Conservation (phyloP, 208 protist genomes). For the Crithidia fasciculata region DNA sequence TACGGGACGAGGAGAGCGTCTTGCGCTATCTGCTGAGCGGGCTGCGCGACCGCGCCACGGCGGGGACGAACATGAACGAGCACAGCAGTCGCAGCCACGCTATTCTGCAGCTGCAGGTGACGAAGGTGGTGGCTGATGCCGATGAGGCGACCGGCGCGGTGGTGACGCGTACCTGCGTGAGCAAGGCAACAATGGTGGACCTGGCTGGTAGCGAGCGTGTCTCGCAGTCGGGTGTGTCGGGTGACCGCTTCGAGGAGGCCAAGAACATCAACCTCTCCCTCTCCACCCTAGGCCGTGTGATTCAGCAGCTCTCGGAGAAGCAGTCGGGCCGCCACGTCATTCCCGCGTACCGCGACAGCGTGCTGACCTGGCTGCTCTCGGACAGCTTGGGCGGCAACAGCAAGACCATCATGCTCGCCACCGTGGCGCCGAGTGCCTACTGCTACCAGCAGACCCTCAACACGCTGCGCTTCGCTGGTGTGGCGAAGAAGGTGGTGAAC, state of each 20-base stretch:
- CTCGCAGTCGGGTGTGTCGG: conserved; percentile 88
- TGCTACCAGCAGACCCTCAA: conserved; percentile 88
- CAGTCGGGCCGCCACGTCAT: conserved; percentile 66
- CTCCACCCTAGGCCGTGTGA: conserved; percentile 90
- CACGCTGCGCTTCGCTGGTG: conserved; percentile 87
- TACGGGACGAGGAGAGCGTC: conserved; percentile 57
- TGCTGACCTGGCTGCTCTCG: conserved; percentile 88
- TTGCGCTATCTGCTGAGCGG: conserved; percentile 66
- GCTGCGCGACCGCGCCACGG: conserved; percentile 77
- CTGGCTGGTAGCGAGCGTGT: conserved; percentile 97
- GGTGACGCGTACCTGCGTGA: conserved; percentile 63
- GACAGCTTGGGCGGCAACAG: conserved; percentile 90
- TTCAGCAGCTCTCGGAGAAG: conserved; percentile 86
- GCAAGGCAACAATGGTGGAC: conserved; percentile 96
- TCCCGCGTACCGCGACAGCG: conserved; percentile 87
- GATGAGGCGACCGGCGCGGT: conserved; percentile 48
- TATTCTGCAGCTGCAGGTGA: conserved; percentile 94
- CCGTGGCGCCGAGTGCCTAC: conserved; percentile 75
- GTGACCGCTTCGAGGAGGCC: conserved; percentile 94
- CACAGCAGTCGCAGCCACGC: conserved; percentile 96
- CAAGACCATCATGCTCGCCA: conserved; percentile 91
- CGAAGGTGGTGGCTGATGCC: conserved; percentile 46
- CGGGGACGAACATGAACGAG: conserved; percentile 95
- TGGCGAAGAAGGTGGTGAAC: conserved; percentile 88
- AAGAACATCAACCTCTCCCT: conserved; percentile 97